Evolutionary conservation across 768 basidiomycete genomes (phyloP).

Genomic region (Thelephora aurantiotincta): DNA sequence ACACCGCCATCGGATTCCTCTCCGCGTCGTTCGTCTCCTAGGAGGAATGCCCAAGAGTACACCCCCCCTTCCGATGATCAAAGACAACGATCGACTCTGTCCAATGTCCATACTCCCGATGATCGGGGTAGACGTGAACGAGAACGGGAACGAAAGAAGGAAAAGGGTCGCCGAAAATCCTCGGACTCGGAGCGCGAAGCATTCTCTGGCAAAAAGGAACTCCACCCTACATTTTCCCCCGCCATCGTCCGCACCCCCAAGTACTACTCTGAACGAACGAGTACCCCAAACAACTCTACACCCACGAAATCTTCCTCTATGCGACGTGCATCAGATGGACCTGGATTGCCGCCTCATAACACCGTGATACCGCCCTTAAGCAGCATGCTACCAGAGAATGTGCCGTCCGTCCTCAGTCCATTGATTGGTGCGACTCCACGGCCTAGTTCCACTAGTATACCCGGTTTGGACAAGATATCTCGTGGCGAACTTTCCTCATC

Average conservation of each 20-base stretch:
- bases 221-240: slow-evolving; percentile 57
- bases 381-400: slow-evolving; percentile 11
- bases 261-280: slow-evolving; percentile 27
- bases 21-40: neutral
- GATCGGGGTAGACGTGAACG: too few relatives aligned
- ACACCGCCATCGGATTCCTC: neutral
- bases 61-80: neutral
- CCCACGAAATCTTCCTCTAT: slow-evolving; percentile 8
- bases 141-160: too few relatives aligned
- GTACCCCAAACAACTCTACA: neutral
- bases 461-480: neutral
- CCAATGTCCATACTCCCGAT: too few relatives aligned
- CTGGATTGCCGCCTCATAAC: neutral
- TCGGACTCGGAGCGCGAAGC: slow-evolving; percentile 21
- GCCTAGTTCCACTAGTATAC: slow-evolving; percentile 1
- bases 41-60: neutral
- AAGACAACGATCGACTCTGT: too few relatives aligned
- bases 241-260: slow-evolving; percentile 56
- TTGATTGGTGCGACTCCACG: slow-evolving; percentile 10
- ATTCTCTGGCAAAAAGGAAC: slow-evolving; percentile 35
- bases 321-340: slow-evolving; percentile 3
- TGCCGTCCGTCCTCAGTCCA: slow-evolving; percentile 11
- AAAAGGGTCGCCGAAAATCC: slow-evolving; percentile 4
- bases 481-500: neutral
- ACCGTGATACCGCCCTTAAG: neutral